Base-by-base conservation (phyloP, 1,284 basidiomycete genomes). In the Exobasidium rhododendri region DNA sequence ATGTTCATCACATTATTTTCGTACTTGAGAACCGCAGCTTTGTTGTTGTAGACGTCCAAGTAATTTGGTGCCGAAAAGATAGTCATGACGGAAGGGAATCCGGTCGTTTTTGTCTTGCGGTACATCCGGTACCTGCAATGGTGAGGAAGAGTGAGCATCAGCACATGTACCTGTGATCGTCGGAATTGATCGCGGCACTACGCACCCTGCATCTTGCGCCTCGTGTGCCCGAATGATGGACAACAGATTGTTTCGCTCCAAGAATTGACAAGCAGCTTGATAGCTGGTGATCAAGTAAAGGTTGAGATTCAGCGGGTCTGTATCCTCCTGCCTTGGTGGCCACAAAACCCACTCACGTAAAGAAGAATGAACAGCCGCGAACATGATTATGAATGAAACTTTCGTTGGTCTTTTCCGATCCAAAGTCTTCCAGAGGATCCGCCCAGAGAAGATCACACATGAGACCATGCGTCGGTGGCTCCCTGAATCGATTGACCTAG, bases 371-470 rank as follows among this genome's bases (percentile, higher is more conserved):
- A 81, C 92, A 96, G n/a, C 92, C 92, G 67, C 92, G 86, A 53
- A 94, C 92, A 75, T 94, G 91, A 76, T 94, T 96, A 79, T 94
- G 92, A 43, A 94, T 78, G 78, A 94, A 96, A 68, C 86, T 89
- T 62, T 91, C 90, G 31, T 85, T 84, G 43, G 85, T 90, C 83
- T 92, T 93, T 82, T 94, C 92, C 61, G 87, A 87, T 4, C 91
- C 92, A 79, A 94, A 96, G 80, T 94, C 92, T 80, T 96, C 92
- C 1, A 93, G 84, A 6, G 92, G 93, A 82, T 96, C 92, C 0
- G 92, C 89, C 92, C 92, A 96, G 31, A 96, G 84, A 67, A 94
- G 89, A 77, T 96, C 92, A 78, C 92, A 94, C 91, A 96, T 94
- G 63, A 96, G 83, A 0, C 92, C 92, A 65, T 90, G 88, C 1